These are phyloP conservation scores for Coniosporium apollinis DNA, from an alignment of 495 filamentous ascomycete genomes.

Conservation along the genomic window DNA sequence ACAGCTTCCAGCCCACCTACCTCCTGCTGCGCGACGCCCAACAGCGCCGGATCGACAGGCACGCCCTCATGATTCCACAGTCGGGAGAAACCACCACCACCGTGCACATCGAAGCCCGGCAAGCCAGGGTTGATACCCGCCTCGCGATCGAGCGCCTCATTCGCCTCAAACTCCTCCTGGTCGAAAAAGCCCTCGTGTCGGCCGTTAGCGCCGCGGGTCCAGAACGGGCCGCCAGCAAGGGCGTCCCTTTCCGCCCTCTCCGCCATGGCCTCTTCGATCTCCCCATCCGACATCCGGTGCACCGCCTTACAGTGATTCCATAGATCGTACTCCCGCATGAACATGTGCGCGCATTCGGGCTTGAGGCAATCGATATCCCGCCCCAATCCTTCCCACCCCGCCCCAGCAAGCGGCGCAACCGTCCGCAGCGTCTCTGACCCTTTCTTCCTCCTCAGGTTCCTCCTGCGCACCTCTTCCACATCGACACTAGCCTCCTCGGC, in stretches of 20 bases:
- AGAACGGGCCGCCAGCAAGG: conserved; percentile 25
- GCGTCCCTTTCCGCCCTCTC: conserved; percentile 18
- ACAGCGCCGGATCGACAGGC: too few species aligned
- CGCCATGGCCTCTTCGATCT: conserved; percentile 26
- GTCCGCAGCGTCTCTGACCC: conserved; percentile 34
- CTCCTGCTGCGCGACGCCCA: too few species aligned
- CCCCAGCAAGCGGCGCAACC: too few species aligned
- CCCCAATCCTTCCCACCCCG: conserved; percentile 32
- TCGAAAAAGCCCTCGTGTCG: too few species aligned
- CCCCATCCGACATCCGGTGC: conserved; percentile 33
- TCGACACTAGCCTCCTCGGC: conserved; percentile 17
- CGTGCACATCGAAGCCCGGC: too few species aligned
- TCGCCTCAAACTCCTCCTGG: too few species aligned
- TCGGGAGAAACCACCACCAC: too few species aligned
- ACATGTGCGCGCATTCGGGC: conserved; percentile 37
- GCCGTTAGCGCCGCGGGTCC: conserved; percentile 22
- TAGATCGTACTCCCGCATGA: conserved; percentile 50
- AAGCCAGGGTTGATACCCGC: too few species aligned
- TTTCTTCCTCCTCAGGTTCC: conserved; percentile 11
- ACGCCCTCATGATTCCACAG: too few species aligned
- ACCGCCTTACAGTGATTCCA: conserved; percentile 43
- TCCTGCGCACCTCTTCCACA: conserved; percentile 1
- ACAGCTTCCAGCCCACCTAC: too few species aligned
- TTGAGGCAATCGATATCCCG: conserved; percentile 40
- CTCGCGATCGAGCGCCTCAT: too few species aligned